Conservation (phyloP, 306 rosid species). For the Dicorynia guianensis region DNA sequence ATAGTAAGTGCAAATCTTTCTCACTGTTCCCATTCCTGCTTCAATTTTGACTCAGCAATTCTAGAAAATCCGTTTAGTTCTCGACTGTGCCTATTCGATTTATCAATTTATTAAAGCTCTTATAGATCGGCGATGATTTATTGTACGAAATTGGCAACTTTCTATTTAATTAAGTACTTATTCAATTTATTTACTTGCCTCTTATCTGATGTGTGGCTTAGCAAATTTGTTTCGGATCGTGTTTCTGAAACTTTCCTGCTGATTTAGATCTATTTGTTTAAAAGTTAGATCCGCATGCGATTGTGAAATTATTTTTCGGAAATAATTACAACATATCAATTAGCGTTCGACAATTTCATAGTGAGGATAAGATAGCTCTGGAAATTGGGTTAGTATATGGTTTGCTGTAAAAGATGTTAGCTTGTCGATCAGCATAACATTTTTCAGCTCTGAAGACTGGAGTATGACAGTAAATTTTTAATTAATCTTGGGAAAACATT, state of each 20-base stretch:
- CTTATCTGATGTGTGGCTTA: conserved; percentile 2
- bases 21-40: background rate
- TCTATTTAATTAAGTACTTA: conserved; percentile 1
- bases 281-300: conserved; percentile 37
- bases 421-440: conserved; percentile 17
- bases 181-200: background rate
- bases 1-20: conserved; percentile 68
- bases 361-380: background rate
- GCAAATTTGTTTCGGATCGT: conserved; percentile 28
- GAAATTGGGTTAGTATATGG: conserved; percentile 17
- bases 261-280: conserved; percentile 46
- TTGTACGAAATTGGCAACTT: conserved; percentile 12
- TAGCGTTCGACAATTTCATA: background rate
- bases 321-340: background rate
- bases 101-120: conserved; percentile 20
- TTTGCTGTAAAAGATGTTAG: background rate
- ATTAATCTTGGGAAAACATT: background rate
- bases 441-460: conserved; percentile 18
- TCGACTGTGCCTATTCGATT: background rate
- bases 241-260: conserved; percentile 27
- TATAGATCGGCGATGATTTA: conserved; percentile 49
- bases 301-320: conserved; percentile 8
- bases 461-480: conserved; percentile 25
- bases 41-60: conserved; percentile 21
- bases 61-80: background rate